Base-by-base conservation (phyloP, 768 basidiomycete genomes). In the Crepidotus variabilis region DNA sequence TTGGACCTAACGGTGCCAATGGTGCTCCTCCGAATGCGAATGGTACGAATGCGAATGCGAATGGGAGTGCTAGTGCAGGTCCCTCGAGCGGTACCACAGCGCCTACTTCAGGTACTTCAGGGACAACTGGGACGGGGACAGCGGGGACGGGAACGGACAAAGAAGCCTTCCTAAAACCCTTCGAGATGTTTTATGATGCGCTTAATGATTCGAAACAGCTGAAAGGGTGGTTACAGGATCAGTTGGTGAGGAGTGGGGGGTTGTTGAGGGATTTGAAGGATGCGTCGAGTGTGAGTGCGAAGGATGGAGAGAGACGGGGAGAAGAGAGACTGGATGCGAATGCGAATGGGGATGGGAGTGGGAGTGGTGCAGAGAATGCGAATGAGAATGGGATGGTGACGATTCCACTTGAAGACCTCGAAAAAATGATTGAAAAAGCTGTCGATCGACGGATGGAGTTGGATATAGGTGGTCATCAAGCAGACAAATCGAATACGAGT, bases 161-260 rank as follows among this genome's bases (percentile, higher is more conserved):
- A 67, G 75, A 82, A 0, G 86, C 90, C 18, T 94, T 94, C 69
- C 72, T 94, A 49, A 84, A 87, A 0, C 91, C 90, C 2, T 94
- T 94, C 61, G 89, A 88, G 64, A 69, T 79, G 51, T 94, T 94
- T 69, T 94, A 92, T 66, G 91, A 94, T 57, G 86, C 90, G 2
- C 81, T 94, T 32, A 80, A 85, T 54, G 92, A 92, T 67, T 85
- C 88, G 14, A 86, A 83, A 65, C 83, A 90, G 64, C 80, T 94
- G 56, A 92, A 92, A 71, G 64, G 68, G 35, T 91, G 90, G 86
- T 76, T 94, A 6, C 74, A 77, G 21, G 87, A 89, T 47, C 90
- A 93, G 69, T 71, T 92, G 33, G 78, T 82, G 79, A 53, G 61
- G 79, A 13, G 75, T 88, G 32, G 74, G 84, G 56, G 74, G 78